Percentiles rank a stretch among this genome's conserved stretches.
Evolutionary conservation across 2,329 filamentous ascomycete species (phyloP).

Genomic region (Aulographum hederae): DNA sequence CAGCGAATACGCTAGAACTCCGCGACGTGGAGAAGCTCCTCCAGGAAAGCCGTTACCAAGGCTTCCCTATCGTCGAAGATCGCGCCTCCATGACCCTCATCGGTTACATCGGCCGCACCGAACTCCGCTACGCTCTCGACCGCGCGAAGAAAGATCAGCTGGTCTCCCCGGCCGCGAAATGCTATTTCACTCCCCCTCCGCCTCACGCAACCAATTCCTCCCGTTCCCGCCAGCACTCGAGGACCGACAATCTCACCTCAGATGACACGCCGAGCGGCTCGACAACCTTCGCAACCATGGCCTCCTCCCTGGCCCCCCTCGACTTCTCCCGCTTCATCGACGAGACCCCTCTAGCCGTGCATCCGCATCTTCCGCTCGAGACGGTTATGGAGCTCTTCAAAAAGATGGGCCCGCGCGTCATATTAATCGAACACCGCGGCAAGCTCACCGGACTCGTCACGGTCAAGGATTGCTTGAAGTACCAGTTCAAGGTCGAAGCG

Average conservation of each 20-base stretch:
- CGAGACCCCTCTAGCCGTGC: conserved; percentile 72
- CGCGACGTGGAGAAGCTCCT: conserved; percentile 62
- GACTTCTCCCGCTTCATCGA: conserved; percentile 84
- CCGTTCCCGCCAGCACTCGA: too few species aligned
- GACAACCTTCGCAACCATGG: conserved; percentile 38
- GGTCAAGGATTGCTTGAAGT: conserved; percentile 91
- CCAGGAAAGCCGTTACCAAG: conserved; percentile 65
- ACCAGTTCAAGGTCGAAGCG: conserved; percentile 90
- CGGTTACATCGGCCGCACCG: conserved; percentile 84
- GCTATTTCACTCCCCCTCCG: conserved; percentile 45
- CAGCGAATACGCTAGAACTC: conserved; percentile 55
- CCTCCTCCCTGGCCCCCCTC: conserved; percentile 39
- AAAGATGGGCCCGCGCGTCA: conserved; percentile 88
- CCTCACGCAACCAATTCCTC: conserved; percentile 15
- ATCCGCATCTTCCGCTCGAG: conserved; percentile 79
- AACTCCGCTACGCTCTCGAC: conserved; percentile 79
- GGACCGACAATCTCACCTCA: too few species aligned
- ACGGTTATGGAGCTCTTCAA: conserved; percentile 98
- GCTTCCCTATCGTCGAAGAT: conserved; percentile 81
- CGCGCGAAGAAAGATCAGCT: conserved; percentile 51
- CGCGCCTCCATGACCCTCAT: conserved; percentile 50
- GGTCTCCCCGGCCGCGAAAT: conserved; percentile 50
- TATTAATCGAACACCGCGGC: conserved; percentile 81
- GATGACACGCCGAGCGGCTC: too few species aligned
- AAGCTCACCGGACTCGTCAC: conserved; percentile 73